Conservation (phyloP, 116 monocot species). For the Posidonia oceanica region DNA sequence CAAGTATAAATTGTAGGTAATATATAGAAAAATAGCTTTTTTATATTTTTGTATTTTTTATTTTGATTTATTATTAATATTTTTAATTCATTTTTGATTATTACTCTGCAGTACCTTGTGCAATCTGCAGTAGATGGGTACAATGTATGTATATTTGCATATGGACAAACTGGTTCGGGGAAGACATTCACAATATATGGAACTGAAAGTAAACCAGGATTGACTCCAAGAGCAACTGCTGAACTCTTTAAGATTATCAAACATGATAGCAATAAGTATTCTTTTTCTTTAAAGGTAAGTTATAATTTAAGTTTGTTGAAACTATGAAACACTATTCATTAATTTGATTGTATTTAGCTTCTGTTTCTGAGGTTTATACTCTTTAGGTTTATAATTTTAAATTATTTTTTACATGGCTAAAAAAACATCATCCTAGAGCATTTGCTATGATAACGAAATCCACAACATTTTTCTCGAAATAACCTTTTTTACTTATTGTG, state of each 20-base stretch:
- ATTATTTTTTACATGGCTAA: too few relatives aligned
- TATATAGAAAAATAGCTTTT: background rate
- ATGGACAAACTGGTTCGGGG: slow-evolving; percentile 98
- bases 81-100: background rate
- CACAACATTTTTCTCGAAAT: too few relatives aligned
- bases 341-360: background rate
- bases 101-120: slow-evolving; percentile 71
- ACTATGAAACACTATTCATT: background rate
- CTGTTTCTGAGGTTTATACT: background rate
- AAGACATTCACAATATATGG: slow-evolving; percentile 98
- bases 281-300: slow-evolving; percentile 82
- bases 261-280: slow-evolving; percentile 72
- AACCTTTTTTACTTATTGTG: too few relatives aligned
- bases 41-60: background rate
- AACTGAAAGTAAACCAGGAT: slow-evolving; percentile 70
- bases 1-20: background rate
- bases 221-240: slow-evolving; percentile 70
- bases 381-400: too few relatives aligned
- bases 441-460: too few relatives aligned
- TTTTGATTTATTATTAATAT: background rate
- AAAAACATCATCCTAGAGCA: too few relatives aligned
- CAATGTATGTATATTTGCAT: slow-evolving; percentile 99
- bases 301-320: background rate
- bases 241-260: slow-evolving; percentile 88
- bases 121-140: slow-evolving; percentile 97